Evolutionary conservation across 352 stramenopile genomes (phyloP).

Genomic region (Aphanomyces invadans): DNA sequence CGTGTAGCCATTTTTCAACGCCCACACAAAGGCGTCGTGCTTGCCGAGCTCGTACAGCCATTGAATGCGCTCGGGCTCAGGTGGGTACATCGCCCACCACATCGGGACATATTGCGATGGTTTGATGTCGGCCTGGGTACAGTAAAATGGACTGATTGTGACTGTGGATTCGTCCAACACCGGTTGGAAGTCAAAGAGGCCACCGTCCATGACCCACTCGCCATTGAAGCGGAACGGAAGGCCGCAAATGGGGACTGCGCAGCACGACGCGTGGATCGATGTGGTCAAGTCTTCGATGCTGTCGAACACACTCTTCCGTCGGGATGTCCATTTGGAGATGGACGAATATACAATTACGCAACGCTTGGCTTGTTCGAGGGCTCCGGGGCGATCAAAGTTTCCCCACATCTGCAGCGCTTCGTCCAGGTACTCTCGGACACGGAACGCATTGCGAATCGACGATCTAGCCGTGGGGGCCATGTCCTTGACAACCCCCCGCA

Average conservation of each 20-base stretch:
- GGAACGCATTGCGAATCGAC: conserved; percentile 46
- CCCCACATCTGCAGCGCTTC: conserved; percentile 37
- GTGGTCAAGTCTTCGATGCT: conserved; percentile 53
- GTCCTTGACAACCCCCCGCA: conserved; percentile 47
- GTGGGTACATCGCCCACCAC: conserved; percentile 77
- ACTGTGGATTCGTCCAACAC: conserved; percentile 62
- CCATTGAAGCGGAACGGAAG: conserved; percentile 74
- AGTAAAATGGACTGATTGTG: conserved; percentile 82
- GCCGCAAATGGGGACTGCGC: conserved; percentile 64
- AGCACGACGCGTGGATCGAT: conserved; percentile 72
- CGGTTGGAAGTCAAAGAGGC: conserved; percentile 76
- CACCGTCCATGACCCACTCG: conserved; percentile 84
- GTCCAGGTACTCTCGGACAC: conserved; percentile 56
- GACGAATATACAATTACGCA: conserved; percentile 68
- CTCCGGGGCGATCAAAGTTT: conserved; percentile 37
- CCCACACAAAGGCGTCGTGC: conserved; percentile 65
- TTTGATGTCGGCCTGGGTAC: conserved; percentile 81
- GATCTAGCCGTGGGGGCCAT: conserved; percentile 49
- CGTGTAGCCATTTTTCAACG: conserved; percentile 38
- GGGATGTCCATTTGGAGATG: conserved; percentile 57
- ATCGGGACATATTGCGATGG: conserved; percentile 84
- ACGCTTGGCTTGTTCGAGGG: conserved; percentile 40
- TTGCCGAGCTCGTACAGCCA: conserved; percentile 85
- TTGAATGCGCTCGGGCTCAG: conserved; percentile 52
- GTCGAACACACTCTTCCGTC: conserved; percentile 56